A percentile compares a stretch with the other conserved stretches of the same genome.
Evolutionary conservation across 1,284 basidiomycete genomes (phyloP).

Genomic region (Moesziomyces sp.): DNA sequence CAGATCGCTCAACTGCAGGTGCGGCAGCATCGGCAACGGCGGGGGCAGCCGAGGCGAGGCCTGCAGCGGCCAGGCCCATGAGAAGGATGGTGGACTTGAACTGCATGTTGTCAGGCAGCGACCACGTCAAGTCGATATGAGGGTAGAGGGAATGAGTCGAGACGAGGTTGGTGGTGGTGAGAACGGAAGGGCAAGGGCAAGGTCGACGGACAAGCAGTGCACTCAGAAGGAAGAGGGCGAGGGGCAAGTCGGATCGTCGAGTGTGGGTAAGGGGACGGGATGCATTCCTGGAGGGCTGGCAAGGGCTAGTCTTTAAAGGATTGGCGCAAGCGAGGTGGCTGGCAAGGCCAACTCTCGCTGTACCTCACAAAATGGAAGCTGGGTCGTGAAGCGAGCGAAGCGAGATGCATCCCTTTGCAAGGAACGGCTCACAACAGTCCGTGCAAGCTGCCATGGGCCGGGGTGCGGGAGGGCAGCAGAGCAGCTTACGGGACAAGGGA

Average conservation of each 20-base stretch:
- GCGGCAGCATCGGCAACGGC: constrained; percentile 8
- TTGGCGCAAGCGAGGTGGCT: constrained; percentile 8
- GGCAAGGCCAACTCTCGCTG: not conserved
- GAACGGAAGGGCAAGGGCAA: not conserved
- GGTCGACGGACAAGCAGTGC: not conserved
- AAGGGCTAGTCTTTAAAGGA: constrained; percentile 14
- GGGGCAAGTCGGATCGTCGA: constrained; percentile 7
- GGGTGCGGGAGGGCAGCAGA: no score
- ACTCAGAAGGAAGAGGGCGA: not conserved
- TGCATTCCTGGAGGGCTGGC: not conserved
- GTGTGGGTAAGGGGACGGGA: constrained; percentile 2
- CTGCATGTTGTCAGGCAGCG: constrained; percentile 26
- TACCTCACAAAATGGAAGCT: constrained; percentile 30
- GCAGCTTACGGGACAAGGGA: not conserved
- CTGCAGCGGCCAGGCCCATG: constrained; percentile 33
- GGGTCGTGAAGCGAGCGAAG: constrained; percentile 37
- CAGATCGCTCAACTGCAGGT: constrained; percentile 33
- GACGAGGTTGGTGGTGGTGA: constrained; percentile 13
- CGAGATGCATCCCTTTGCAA: constrained; percentile 23
- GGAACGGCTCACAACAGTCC: constrained; percentile 11
- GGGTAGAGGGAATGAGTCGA: not conserved
- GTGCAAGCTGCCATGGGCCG: not conserved
- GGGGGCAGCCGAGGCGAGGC: constrained; percentile 35
- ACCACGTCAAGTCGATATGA: not conserved
- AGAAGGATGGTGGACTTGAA: constrained; percentile 34